phyloP scores from a whole-genome alignment of 2,329 filamentous ascomycete genomes.

The Gaeumannomyces tritici region DNA sequence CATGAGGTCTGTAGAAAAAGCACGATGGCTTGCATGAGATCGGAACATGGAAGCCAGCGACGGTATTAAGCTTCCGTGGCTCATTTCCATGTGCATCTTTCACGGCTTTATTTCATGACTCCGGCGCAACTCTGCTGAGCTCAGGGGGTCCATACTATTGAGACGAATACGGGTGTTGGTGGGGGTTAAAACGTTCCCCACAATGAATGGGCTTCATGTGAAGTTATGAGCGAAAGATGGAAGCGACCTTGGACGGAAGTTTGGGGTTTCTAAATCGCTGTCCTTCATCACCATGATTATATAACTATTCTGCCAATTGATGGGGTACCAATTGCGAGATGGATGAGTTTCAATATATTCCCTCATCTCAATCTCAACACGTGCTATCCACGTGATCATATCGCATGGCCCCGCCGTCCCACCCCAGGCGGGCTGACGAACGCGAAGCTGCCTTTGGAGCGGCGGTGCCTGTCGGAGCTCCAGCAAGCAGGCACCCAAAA shows the following conservation, averaged over 20 bases:
- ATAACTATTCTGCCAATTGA: no score
- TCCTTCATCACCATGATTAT: no score
- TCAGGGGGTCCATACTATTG: no score
- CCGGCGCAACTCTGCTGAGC: no score
- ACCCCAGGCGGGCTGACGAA: background rate
- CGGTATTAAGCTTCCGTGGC: background rate
- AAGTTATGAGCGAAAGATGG: no score
- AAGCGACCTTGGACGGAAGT: no score
- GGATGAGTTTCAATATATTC: no score
- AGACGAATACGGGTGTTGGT: background rate
- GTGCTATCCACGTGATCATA: background rate
- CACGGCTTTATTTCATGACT: background rate
- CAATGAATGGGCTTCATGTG: background rate
- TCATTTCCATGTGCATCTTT: background rate
- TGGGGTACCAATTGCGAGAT: no score
- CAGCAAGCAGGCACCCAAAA: background rate
- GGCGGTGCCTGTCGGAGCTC: background rate
- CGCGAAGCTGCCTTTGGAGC: background rate
- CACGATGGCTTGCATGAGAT: no score
- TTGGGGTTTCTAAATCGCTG: no score
- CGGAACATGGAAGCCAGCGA: background rate
- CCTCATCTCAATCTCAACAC: no score
- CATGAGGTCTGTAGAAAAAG: background rate
- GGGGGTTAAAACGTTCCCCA: background rate
- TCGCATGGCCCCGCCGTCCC: background rate